Conservation (phyloP, 2,329 filamentous ascomycete species). For the Diaporthe amygdali region DNA sequence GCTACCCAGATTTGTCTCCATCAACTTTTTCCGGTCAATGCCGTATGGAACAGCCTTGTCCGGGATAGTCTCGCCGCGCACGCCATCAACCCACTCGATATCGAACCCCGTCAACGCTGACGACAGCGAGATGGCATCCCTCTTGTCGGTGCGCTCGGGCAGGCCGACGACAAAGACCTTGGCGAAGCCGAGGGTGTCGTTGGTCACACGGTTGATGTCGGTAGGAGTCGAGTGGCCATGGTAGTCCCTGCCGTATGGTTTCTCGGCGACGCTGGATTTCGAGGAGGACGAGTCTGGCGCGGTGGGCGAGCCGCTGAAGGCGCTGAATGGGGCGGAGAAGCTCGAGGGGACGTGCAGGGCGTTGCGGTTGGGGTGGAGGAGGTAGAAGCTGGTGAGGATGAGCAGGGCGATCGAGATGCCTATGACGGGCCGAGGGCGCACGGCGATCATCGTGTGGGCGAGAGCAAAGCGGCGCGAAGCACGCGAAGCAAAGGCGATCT, state of each 20-base stretch:
- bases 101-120: slow-evolving; percentile 50
- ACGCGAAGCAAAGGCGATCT: neutral
- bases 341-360: slow-evolving; percentile 8
- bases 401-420: neutral
- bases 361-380: slow-evolving; percentile 13
- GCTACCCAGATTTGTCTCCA: slow-evolving; percentile 38
- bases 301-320: neutral
- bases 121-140: slow-evolving; percentile 54
- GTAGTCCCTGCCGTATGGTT: slow-evolving; percentile 26
- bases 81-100: slow-evolving; percentile 52
- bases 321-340: slow-evolving; percentile 17
- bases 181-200: slow-evolving; percentile 36
- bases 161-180: slow-evolving; percentile 54
- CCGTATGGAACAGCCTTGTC: slow-evolving; percentile 43
- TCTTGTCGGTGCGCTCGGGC: slow-evolving; percentile 53
- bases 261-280: neutral
- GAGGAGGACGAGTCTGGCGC: neutral
- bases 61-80: slow-evolving; percentile 42
- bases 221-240: slow-evolving; percentile 24
- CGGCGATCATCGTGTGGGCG: slow-evolving; percentile 16
- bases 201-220: slow-evolving; percentile 31
- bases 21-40: slow-evolving; percentile 37
- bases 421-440: slow-evolving; percentile 16
- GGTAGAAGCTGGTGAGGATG: slow-evolving; percentile 16
- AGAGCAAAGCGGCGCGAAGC: neutral